Percentiles rank a stretch among this genome's conserved stretches.
These are phyloP conservation scores for Ceratobasidium sp. DNA, from an alignment of 1,284 basidiomycete genomes.

Conservation along the genomic window DNA sequence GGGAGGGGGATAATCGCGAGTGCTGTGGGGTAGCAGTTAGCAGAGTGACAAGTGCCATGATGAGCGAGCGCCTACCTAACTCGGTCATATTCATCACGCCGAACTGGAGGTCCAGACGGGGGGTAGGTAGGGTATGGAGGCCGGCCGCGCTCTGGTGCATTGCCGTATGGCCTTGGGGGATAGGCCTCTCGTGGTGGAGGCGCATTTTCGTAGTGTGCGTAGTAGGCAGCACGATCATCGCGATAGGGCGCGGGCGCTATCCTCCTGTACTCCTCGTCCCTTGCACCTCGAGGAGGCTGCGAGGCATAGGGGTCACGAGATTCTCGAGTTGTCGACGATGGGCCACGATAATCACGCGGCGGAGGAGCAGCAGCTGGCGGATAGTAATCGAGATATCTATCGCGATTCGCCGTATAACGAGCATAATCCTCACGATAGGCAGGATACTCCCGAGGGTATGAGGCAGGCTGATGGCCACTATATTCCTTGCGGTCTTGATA, in stretches of 20 bases:
- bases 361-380: slow-evolving; percentile 42
- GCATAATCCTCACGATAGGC: slow-evolving; percentile 64
- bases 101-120: slow-evolving; percentile 18
- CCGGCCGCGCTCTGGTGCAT: slow-evolving; percentile 19
- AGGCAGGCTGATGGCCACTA: slow-evolving; percentile 52
- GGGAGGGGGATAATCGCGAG: slow-evolving; percentile 30
- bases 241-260: slow-evolving; percentile 32
- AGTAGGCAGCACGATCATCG: slow-evolving; percentile 25
- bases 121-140: slow-evolving; percentile 29
- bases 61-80: slow-evolving; percentile 12
- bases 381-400: slow-evolving; percentile 38
- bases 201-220: slow-evolving; percentile 22
- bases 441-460: slow-evolving; percentile 57
- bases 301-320: slow-evolving; percentile 26
- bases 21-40: not conserved
- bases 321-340: slow-evolving; percentile 23
- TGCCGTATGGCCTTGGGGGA: slow-evolving; percentile 7
- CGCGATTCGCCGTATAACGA: slow-evolving; percentile 54
- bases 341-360: slow-evolving; percentile 60
- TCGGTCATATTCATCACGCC: slow-evolving; percentile 34
- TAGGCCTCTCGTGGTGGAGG: slow-evolving; percentile 32
- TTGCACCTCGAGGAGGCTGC: slow-evolving; percentile 19
- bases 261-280: slow-evolving; percentile 33
- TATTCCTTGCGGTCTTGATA: slow-evolving; percentile 42
- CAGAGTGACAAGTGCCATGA: not conserved